Conservation (phyloP, 1,284 basidiomycete genomes). For the Melampsora abietis-canadensis region DNA sequence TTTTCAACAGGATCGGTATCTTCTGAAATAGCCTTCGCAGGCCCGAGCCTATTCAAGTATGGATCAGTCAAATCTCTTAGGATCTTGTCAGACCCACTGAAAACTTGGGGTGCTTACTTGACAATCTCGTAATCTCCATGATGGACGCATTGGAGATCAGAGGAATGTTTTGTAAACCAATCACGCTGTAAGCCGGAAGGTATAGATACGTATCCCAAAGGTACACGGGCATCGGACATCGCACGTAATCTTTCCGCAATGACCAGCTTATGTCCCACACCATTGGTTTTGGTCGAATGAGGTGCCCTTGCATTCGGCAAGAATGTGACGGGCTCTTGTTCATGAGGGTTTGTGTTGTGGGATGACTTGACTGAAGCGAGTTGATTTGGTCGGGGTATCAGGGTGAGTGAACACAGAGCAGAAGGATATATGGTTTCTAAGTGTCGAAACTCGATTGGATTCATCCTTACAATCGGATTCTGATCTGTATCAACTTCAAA, state of each 20-base stretch:
- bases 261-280: slow-evolving; percentile 4
- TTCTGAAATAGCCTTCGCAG: too few relatives aligned
- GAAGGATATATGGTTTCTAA: slow-evolving; percentile 19
- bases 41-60: too few relatives aligned
- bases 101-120: slow-evolving; percentile 7
- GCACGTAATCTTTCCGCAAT: slow-evolving; percentile 26
- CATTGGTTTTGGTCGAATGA: slow-evolving; percentile 13
- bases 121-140: slow-evolving; percentile 38
- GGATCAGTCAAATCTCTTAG: too few relatives aligned
- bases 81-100: neutral
- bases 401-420: slow-evolving; percentile 24
- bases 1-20: too few relatives aligned
- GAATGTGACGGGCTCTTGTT: neutral
- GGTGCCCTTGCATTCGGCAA: neutral
- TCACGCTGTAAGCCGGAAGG: slow-evolving; percentile 10
- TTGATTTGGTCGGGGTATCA: slow-evolving; percentile 29
- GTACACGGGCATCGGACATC: slow-evolving; percentile 5
- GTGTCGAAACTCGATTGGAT: slow-evolving; percentile 27
- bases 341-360: neutral
- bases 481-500: neutral
- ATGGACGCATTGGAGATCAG: slow-evolving; percentile 1
- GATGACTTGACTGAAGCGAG: neutral
- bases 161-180: slow-evolving; percentile 21
- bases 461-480: slow-evolving; percentile 6
- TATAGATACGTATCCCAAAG: slow-evolving; percentile 22